Evolutionary conservation across 1,284 basidiomycete genomes (phyloP).

Genomic region (Meira nashicola): DNA sequence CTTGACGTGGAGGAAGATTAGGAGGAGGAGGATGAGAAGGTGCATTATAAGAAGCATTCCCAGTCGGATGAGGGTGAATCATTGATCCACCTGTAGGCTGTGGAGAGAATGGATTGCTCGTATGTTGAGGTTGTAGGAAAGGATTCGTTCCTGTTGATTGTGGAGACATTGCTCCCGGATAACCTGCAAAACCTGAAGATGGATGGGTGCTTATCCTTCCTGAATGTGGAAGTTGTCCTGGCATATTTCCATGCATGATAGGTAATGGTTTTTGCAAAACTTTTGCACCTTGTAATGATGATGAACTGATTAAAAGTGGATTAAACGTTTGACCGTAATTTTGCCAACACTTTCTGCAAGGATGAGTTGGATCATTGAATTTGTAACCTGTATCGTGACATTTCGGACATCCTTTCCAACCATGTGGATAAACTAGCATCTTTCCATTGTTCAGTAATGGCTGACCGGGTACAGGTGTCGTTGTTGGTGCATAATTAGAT

Average conservation of each 20-base stretch:
- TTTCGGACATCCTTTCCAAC: constrained; percentile 7
- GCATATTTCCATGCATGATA: not conserved
- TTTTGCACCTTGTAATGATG: not conserved
- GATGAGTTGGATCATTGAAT: constrained; percentile 5
- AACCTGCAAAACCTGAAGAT: not conserved
- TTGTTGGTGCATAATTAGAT: constrained; percentile 1
- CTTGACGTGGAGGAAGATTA: not conserved
- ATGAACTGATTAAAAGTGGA: constrained; percentile 1
- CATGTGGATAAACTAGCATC: constrained; percentile 2
- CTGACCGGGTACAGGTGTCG: not conserved
- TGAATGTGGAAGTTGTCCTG: not conserved
- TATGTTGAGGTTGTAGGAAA: not conserved
- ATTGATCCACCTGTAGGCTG: not conserved
- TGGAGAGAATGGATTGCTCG: not conserved
- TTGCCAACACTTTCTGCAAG: constrained; percentile 9
- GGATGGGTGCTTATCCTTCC: not conserved
- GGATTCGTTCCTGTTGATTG: not conserved
- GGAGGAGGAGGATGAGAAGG: not conserved
- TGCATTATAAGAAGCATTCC: not conserved
- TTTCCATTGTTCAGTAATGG: constrained; percentile 3
- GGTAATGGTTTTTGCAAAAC: constrained; percentile 7
- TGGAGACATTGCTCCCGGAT: not conserved
- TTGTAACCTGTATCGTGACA: constrained; percentile 13
- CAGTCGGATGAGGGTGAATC: not conserved
- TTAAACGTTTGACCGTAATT: not conserved